Conservation (phyloP, 2,329 filamentous ascomycete species). For the Fusarium nelsonii region DNA sequence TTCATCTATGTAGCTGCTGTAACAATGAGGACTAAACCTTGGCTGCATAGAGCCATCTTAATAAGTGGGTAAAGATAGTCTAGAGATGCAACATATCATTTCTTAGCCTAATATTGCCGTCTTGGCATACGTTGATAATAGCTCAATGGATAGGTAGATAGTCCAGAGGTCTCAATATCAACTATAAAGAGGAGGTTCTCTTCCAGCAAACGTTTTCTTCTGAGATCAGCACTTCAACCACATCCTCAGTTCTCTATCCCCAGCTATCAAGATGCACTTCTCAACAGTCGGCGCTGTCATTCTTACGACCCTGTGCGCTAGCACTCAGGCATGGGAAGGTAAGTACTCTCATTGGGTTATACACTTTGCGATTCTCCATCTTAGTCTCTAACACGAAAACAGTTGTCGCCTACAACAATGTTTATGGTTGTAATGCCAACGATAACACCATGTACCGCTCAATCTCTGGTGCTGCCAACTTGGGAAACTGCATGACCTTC, state of each 20-base stretch:
- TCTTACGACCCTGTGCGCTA: neutral
- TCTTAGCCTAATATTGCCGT: too few species aligned
- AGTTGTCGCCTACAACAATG: neutral
- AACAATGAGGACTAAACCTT: neutral
- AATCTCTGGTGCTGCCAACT: neutral
- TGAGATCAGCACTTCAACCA: neutral
- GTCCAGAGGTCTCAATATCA: too few species aligned
- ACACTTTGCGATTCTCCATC: accelerated
- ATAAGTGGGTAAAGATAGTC: too few species aligned
- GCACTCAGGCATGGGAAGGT: neutral
- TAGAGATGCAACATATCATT: too few species aligned
- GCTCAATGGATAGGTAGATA: too few species aligned
- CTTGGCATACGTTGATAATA: too few species aligned
- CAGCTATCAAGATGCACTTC: neutral
- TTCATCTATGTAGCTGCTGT: neutral
- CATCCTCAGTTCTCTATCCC: neutral
- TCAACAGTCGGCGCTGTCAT: neutral
- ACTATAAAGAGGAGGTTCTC: neutral
- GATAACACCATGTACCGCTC: neutral
- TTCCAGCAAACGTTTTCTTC: neutral
- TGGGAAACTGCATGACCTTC: neutral
- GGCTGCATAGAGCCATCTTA: too few species aligned
- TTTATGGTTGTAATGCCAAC: neutral
- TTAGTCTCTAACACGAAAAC: neutral
- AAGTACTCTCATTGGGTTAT: neutral